phyloP scores from a whole-genome alignment of 768 basidiomycete species.

The Hemileccinum impolitum region DNA sequence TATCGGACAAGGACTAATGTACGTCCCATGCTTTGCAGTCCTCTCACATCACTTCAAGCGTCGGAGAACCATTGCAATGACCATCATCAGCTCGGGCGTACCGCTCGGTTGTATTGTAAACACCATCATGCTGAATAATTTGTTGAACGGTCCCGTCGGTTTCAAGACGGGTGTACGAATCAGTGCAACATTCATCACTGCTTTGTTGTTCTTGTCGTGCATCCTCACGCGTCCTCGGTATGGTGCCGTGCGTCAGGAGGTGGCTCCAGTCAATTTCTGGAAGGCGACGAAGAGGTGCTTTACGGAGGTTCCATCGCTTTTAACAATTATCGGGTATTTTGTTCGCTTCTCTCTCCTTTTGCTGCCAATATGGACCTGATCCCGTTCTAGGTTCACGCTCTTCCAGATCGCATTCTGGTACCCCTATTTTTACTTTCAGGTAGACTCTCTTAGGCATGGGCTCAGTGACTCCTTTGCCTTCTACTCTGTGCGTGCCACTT shows the following conservation, averaged over 20 bases:
- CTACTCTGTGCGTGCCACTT: slow-evolving; percentile 39
- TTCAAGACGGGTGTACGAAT: slow-evolving; percentile 39
- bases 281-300: slow-evolving; percentile 21
- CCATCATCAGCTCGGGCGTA: slow-evolving; percentile 44
- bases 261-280: slow-evolving; percentile 11
- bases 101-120: slow-evolving; percentile 54
- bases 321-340: slow-evolving; percentile 22
- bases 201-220: slow-evolving; percentile 36
- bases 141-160: slow-evolving; percentile 40
- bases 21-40: slow-evolving; percentile 40
- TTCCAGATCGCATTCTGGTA: slow-evolving; percentile 42
- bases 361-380: neutral
- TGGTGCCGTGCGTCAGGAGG: neutral
- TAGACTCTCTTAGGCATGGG: slow-evolving; percentile 50
- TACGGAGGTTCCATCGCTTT: slow-evolving; percentile 19
- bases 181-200: slow-evolving; percentile 38
- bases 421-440: slow-evolving; percentile 57
- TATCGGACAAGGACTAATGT: slow-evolving; percentile 42
- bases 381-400: slow-evolving; percentile 13
- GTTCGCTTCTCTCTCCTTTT: neutral
- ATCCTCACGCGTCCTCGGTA: slow-evolving; percentile 37
- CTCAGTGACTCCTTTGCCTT: slow-evolving; percentile 41
- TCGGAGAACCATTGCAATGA: slow-evolving; percentile 41
- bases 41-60: slow-evolving; percentile 44
- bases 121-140: slow-evolving; percentile 58